Evolutionary conservation across 2,329 filamentous ascomycete genomes (phyloP).

Genomic region (Claviceps africana): DNA sequence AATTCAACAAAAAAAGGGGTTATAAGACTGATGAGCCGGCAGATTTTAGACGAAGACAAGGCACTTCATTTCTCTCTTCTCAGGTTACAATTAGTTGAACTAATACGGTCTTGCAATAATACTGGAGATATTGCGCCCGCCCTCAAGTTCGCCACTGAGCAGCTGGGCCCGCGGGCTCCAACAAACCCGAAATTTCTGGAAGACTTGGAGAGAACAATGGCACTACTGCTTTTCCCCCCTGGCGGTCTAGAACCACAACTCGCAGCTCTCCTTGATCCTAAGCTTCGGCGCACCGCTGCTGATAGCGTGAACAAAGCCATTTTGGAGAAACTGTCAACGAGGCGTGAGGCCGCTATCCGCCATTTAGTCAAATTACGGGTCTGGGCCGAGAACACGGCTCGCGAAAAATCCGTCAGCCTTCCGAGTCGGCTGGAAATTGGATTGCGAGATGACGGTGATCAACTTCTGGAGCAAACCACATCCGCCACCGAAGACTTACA

Average conservation of each 20-base stretch:
- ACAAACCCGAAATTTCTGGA: conserved; percentile 68
- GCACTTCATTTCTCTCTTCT: conserved; percentile 80
- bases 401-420: conserved; percentile 17
- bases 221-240: conserved; percentile 75
- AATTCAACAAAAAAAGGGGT: not conserved
- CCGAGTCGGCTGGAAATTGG: conserved; percentile 24
- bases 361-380: conserved; percentile 67
- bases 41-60: conserved; percentile 80
- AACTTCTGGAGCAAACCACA: conserved; percentile 13
- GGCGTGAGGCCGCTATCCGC: conserved; percentile 68
- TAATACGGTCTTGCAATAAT: conserved; percentile 65
- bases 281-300: conserved; percentile 71
- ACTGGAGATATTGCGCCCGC: conserved; percentile 63
- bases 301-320: conserved; percentile 82
- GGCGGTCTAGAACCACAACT: conserved; percentile 66
- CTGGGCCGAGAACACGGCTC: conserved; percentile 63
- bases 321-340: conserved; percentile 54
- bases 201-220: conserved; percentile 86
- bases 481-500: conserved; percentile 25
- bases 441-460: conserved; percentile 24
- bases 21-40: conserved; percentile 7
- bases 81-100: conserved; percentile 81
- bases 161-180: conserved; percentile 76
- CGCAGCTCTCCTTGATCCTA: conserved; percentile 62
- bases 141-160: conserved; percentile 72